Evolutionary conservation across 225 moss, liverwort and hornwort species (phyloP).

Genomic region (Neckera pumila): DNA sequence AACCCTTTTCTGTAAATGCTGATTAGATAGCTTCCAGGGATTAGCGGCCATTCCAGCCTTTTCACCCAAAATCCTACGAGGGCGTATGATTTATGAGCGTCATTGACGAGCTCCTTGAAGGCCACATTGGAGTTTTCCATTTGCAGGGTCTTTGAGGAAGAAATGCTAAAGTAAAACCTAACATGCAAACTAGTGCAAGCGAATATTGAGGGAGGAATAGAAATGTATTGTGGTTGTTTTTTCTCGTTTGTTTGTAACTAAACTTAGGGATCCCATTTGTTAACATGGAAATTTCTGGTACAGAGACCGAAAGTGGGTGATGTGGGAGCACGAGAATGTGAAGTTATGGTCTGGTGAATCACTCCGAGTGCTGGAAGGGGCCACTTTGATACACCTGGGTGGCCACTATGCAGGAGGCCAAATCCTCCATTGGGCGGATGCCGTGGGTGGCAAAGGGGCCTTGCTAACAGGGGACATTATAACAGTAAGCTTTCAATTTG

Average conservation of each 20-base stretch:
- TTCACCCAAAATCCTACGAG: background rate
- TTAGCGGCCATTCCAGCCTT: background rate
- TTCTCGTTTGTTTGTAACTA: background rate
- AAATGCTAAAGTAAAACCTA: background rate
- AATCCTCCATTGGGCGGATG: constrained; percentile 65
- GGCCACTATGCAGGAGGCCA: constrained; percentile 84
- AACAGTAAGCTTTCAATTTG: constrained; percentile 26
- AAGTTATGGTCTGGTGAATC: constrained; percentile 73
- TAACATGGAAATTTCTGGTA: background rate
- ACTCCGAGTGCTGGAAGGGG: constrained; percentile 48
- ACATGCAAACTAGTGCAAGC: background rate
- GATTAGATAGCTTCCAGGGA: background rate
- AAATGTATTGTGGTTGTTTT: background rate
- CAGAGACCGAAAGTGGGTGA: constrained; percentile 80
- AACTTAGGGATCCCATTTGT: background rate
- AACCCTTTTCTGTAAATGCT: background rate
- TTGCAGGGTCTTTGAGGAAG: background rate
- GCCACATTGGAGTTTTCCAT: background rate
- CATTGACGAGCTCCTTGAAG: background rate
- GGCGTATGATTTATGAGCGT: background rate
- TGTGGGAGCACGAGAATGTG: constrained; percentile 67
- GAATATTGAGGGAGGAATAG: background rate
- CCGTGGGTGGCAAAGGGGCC: constrained; percentile 60
- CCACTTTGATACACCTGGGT: constrained; percentile 54
- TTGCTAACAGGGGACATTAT: constrained; percentile 63